A percentile compares a stretch with the other conserved stretches of the same genome.
phyloP scores from a whole-genome alignment of 345 rosid species.

The Populus deltoides region DNA sequence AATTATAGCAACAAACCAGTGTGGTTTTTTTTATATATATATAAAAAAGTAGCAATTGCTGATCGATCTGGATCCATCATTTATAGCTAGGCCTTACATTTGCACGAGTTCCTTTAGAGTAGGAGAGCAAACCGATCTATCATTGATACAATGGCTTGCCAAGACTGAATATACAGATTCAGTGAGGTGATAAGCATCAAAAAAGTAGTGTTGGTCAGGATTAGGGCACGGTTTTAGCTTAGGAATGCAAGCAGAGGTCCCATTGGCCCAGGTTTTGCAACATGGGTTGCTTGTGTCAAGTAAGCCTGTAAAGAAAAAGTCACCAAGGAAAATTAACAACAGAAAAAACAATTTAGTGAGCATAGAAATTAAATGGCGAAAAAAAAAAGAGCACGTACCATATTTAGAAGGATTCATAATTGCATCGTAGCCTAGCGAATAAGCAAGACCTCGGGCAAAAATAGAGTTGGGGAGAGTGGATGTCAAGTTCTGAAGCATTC shows the following conservation, averaged over 20 bases:
- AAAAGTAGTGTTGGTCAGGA: slow-evolving; percentile 33
- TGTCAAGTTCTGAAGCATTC: slow-evolving; percentile 29
- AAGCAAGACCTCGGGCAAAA: slow-evolving; percentile 25
- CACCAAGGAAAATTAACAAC: background rate
- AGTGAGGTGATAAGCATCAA: slow-evolving; percentile 46
- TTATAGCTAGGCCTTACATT: slow-evolving; percentile 2
- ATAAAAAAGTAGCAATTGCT: no score
- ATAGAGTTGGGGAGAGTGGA: slow-evolving; percentile 22
- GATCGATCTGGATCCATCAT: no score
- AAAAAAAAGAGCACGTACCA: slow-evolving; percentile 10
- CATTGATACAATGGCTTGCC: slow-evolving; percentile 36
- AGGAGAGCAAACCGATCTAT: slow-evolving; percentile 36
- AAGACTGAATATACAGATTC: slow-evolving; percentile 26
- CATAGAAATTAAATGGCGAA: background rate
- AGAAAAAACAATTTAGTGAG: background rate
- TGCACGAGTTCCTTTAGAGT: slow-evolving; percentile 28
- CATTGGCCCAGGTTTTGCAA: slow-evolving; percentile 43
- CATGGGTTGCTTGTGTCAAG: slow-evolving; percentile 42
- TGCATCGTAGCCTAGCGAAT: slow-evolving; percentile 33
- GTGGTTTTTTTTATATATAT: no score
- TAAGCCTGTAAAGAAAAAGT: slow-evolving; percentile 20
- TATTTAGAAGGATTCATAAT: slow-evolving; percentile 36
- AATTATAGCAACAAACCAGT: no score
- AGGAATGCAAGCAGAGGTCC: slow-evolving; percentile 41
- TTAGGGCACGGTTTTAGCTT: slow-evolving; percentile 26